Base-by-base conservation (phyloP, 1,284 basidiomycete genomes). In the Marasmius sp. region DNA sequence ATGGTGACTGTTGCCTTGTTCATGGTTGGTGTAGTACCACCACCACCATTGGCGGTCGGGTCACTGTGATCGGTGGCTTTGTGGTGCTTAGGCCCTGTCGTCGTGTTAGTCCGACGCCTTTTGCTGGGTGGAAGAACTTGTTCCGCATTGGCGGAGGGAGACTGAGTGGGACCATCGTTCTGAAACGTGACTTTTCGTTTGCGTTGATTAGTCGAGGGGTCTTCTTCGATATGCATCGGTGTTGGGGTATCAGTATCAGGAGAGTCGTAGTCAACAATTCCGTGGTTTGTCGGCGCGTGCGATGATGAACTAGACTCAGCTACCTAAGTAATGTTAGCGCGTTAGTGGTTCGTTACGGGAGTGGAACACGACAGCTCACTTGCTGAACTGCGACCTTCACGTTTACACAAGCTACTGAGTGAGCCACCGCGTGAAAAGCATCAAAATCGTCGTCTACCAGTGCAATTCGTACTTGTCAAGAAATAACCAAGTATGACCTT, bases 381-480 rank as follows among this genome's bases (percentile, higher is more conserved):
- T 59, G 48, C 0, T 60, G 66, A 9, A 75, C 65, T n/a, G 66
- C 71, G 0, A 85, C 80, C 12, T 71, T 63, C 0, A 85, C 72
- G 27, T 81, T 77, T n/a, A 78, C 71, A 1, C 75, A 64, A 1
- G 66, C 54, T 1, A 67, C 67, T 16, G 76, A 70, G 57, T 73
- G 75, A 22, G 82, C 78, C 47, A 80, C 71, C 9, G 81, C 75
- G 61, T 76, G 73, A 70, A 92, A 89, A 1, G 89, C 90, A 57
- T 87, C 86, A 64, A 91, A 92, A 71, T 92, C 90, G 53, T 89
- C 90, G 52, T 91, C 90, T 92, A 56, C 37, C 20, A 49, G 51
- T 38, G 36, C 55, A 38, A 58, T 39, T 20, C 45, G 58, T 54
- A 18, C 36, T 18, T 27, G 27, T 27, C 27, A 43, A 22, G 45